Conservation (phyloP, 441 rosid genomes). For the Pelargonium fulgidum region DNA sequence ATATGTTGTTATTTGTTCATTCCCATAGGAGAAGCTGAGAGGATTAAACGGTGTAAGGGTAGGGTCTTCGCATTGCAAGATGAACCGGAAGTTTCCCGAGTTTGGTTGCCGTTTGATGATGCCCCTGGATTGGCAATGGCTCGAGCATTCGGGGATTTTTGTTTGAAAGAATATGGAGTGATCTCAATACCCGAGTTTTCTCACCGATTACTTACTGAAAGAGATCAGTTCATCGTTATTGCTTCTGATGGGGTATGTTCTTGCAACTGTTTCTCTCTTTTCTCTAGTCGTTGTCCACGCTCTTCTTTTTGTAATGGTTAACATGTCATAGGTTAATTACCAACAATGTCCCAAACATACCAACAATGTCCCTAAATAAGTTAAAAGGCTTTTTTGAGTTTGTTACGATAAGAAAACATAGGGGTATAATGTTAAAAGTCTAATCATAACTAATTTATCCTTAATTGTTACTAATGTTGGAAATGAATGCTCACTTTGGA, state of each 20-base stretch:
- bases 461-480: no score
- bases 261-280: constrained; percentile 10
- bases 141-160: constrained; percentile 98
- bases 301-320: no score
- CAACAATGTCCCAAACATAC: no score
- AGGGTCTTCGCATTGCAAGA: constrained; percentile 94
- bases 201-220: constrained; percentile 68
- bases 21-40: constrained; percentile 79
- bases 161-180: constrained; percentile 94
- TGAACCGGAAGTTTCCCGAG: constrained; percentile 94
- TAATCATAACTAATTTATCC: no score
- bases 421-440: no score
- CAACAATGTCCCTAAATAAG: no score
- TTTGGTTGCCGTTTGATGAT: constrained; percentile 97
- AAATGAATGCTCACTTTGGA: no score
- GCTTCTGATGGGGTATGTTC: constrained; percentile 89
- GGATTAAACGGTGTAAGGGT: constrained; percentile 88
- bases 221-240: constrained; percentile 84
- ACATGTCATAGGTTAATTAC: no score
- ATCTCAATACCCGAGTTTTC: constrained; percentile 89
- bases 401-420: no score
- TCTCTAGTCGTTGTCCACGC: neutral
- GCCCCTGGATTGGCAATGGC: constrained; percentile 99
- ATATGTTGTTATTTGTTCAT: constrained; percentile 8
- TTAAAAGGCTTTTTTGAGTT: no score